phyloP scores from a whole-genome alignment of 768 basidiomycete species.

The Tulasnella sp. region DNA sequence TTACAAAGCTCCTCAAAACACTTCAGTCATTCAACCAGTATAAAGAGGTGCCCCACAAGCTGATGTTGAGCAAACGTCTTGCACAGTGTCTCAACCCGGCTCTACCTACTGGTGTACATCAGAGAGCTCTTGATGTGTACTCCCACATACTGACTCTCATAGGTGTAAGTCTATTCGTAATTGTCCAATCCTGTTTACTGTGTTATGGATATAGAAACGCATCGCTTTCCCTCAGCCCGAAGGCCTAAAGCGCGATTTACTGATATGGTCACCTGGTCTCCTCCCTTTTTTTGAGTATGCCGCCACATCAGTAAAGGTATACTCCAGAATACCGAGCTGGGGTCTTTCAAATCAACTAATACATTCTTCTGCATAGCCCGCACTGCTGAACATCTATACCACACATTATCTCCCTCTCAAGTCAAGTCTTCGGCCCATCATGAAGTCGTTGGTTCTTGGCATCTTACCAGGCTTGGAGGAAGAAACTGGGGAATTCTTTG shows the following conservation, averaged over 20 bases:
- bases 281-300: constrained; percentile 99
- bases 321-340: constrained; percentile 5
- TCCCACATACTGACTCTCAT: constrained; percentile 80
- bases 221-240: constrained; percentile 45
- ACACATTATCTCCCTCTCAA: constrained; percentile 83
- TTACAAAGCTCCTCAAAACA: constrained; percentile 91
- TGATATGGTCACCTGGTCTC: constrained; percentile 88
- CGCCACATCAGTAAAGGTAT: constrained; percentile 92
- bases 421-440: constrained; percentile 65
- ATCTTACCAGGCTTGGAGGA: constrained; percentile 93
- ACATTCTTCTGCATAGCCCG: constrained; percentile 41
- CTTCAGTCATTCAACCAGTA: constrained; percentile 89
- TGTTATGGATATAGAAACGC: too few relatives aligned
- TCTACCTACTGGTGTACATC: constrained; percentile 90
- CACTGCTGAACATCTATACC: constrained; percentile 83
- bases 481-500: constrained; percentile 95
- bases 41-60: constrained; percentile 89
- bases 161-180: constrained; percentile 44
- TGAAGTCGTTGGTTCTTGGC: constrained; percentile 89
- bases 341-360: neutral
- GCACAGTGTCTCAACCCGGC: constrained; percentile 98
- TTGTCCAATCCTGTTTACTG: constrained; percentile 11
- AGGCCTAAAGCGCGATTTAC: constrained; percentile 71
- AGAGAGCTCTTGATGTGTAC: constrained; percentile 91
- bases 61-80: constrained; percentile 86